Evolutionary conservation across 2,329 filamentous ascomycete genomes (phyloP), one percentile per base, ranked within the genome.

Genomic region (Monosporascus ibericus): DNA sequence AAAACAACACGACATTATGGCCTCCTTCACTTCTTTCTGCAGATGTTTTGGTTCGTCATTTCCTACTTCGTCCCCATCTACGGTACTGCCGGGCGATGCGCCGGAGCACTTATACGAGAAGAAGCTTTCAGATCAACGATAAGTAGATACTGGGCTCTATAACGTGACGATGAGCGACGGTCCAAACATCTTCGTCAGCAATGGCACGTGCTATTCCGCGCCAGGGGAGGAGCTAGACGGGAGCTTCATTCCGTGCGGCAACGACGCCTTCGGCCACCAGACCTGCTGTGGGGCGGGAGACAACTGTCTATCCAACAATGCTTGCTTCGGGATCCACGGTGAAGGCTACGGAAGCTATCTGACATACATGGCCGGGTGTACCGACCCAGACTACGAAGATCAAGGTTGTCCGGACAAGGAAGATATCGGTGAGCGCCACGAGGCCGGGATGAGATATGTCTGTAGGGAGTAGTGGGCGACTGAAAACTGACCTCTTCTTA

Each of bases 161-260:
- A 34, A 14, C 30, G 30, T 34, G 9, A 14, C 30, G 5, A 34
- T 34, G 30, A 34, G 50, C 47, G 42, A 47, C 37, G 46, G 49
- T 20, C 38, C 22, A 6, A 56, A 57, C 37, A 52, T 54, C 39
- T 36, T 48, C 42, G 37, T 58, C 49, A 55, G 52, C 52, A 57
- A 55, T 39, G 56, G 56, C 47, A 58, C 55, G 17, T 58, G 56
- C 48, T 58, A 58, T 37, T 50, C 55, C 14, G 50, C 55, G 5
- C 36, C 52, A 8, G 55, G 55, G 8, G 47, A 53, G 11, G 24
- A 48, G 40, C 37, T 56, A 9, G 52, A 58, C 52, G 34, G 14
- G 38, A 52, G 47, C 37, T 58, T 58, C 55, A 53, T 56, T 38
- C 56, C 56, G 5, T 58, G 56, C 56, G 56, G 56, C 37, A 58